phyloP scores from a whole-genome alignment of 2,329 filamentous ascomycete species.

The Westerdykella sp. region DNA sequence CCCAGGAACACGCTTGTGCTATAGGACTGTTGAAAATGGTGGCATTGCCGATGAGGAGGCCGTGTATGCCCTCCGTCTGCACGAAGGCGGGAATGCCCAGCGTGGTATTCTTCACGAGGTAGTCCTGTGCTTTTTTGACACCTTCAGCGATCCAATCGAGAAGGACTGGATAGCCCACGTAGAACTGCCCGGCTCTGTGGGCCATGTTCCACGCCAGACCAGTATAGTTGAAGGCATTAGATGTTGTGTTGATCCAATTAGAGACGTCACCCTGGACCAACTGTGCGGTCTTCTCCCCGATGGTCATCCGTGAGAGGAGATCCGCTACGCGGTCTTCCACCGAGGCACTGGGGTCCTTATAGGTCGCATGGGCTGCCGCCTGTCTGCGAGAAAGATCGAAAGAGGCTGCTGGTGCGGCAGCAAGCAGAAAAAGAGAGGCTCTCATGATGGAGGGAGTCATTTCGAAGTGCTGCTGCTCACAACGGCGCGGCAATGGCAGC shows the following conservation, averaged over 20 bases:
- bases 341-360: slow-evolving; percentile 58
- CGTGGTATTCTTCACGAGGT: slow-evolving; percentile 59
- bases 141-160: slow-evolving; percentile 59
- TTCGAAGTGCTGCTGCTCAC: too few species aligned
- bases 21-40: slow-evolving; percentile 78
- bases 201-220: slow-evolving; percentile 63
- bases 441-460: slow-evolving; percentile 1
- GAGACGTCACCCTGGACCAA: slow-evolving; percentile 58
- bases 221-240: slow-evolving; percentile 60
- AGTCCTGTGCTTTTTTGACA: slow-evolving; percentile 62
- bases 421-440: slow-evolving; percentile 2
- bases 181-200: slow-evolving; percentile 62
- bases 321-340: slow-evolving; percentile 61
- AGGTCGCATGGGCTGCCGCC: slow-evolving; percentile 36
- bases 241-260: slow-evolving; percentile 66
- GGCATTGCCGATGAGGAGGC: slow-evolving; percentile 63
- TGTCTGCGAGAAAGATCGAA: slow-evolving; percentile 22
- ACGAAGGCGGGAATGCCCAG: slow-evolving; percentile 65
- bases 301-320: slow-evolving; percentile 65
- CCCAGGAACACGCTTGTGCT: slow-evolving; percentile 64
- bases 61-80: slow-evolving; percentile 70
- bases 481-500: too few species aligned
- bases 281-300: slow-evolving; percentile 67
- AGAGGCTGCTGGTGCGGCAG: not conserved
- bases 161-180: slow-evolving; percentile 61